A percentile compares a stretch with the other conserved stretches of the same genome.
phyloP scores from a whole-genome alignment of 169 alveolate genomes.

The Theileria annulata region DNA sequence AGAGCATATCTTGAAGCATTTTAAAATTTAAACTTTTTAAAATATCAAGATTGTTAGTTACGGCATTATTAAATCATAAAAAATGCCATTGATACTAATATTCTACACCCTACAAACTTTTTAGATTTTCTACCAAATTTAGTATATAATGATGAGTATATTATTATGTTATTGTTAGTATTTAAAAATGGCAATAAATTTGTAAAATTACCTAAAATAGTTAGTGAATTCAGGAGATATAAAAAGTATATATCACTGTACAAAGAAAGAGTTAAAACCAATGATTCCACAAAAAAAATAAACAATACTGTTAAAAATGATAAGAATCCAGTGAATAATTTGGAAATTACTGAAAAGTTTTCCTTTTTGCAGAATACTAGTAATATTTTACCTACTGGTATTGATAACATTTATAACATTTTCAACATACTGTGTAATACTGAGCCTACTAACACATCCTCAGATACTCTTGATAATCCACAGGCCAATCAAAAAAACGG shows the following conservation, averaged over 20 bases:
- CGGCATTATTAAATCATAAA: background rate
- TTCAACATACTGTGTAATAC: background rate
- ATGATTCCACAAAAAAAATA: background rate
- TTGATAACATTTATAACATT: background rate
- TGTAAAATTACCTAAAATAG: background rate
- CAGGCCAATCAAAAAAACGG: background rate
- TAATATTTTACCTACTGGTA: background rate
- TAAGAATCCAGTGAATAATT: background rate
- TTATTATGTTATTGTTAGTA: background rate
- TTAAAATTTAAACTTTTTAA: background rate
- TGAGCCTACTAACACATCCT: background rate
- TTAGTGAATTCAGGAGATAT: background rate
- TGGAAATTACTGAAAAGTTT: background rate
- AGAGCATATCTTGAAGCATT: conserved; percentile 30
- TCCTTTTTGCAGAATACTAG: background rate
- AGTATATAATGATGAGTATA: no score
- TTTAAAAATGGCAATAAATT: background rate
- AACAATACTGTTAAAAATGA: background rate
- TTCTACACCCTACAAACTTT: background rate
- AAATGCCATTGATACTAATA: background rate
- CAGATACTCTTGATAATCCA: background rate
- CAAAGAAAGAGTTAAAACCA: background rate
- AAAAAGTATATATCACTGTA: background rate
- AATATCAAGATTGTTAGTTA: background rate
- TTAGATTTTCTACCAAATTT: background rate